Percentiles rank a stretch among this genome's conserved stretches.
phyloP scores from a whole-genome alignment of 495 filamentous ascomycete genomes.

The Penicillium bovifimosum region DNA sequence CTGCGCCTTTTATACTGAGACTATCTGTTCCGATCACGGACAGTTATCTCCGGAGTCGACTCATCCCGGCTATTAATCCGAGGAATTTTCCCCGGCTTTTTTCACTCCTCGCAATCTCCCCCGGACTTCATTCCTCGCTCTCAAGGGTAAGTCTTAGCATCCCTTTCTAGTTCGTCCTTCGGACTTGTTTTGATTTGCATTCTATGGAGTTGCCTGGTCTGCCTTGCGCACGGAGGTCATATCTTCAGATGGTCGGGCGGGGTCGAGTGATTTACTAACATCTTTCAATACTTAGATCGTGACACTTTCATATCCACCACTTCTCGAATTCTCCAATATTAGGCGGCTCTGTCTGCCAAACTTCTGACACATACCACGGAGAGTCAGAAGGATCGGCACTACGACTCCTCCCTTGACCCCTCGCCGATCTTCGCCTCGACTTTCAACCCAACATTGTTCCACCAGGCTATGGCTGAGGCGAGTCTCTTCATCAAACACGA shows the following conservation, averaged over 20 bases:
- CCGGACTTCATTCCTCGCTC: conserved; percentile 1
- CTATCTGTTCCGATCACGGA: conserved; percentile 10
- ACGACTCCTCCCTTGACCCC: conserved; percentile 16
- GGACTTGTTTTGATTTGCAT: neutral
- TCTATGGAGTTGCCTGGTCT: conserved; percentile 2
- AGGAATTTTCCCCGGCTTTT: conserved; percentile 6
- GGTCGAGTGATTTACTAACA: conserved; percentile 5
- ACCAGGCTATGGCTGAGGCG: conserved; percentile 34
- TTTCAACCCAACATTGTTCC: conserved; percentile 1
- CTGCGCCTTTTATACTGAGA: neutral
- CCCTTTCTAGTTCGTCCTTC: neutral
- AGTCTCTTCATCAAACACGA: conserved; percentile 76
- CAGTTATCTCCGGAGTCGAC: conserved; percentile 15
- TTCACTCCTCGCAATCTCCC: neutral
- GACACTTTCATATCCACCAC: neutral
- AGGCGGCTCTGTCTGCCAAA: conserved; percentile 11
- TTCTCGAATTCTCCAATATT: conserved; percentile 1
- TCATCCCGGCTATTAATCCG: conserved; percentile 8
- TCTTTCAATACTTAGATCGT: neutral
- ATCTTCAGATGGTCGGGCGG: conserved; percentile 6
- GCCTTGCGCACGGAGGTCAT: conserved; percentile 7
- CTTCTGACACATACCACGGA: conserved; percentile 15
- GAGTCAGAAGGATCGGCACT: conserved; percentile 21
- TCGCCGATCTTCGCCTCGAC: conserved; percentile 15
- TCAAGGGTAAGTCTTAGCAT: conserved; percentile 3